Percentiles rank a stretch among this genome's conserved stretches.
These are phyloP conservation scores for Exophiala lecanii-corni DNA, from an alignment of 2,329 filamentous ascomycete genomes.

Conservation along the genomic window DNA sequence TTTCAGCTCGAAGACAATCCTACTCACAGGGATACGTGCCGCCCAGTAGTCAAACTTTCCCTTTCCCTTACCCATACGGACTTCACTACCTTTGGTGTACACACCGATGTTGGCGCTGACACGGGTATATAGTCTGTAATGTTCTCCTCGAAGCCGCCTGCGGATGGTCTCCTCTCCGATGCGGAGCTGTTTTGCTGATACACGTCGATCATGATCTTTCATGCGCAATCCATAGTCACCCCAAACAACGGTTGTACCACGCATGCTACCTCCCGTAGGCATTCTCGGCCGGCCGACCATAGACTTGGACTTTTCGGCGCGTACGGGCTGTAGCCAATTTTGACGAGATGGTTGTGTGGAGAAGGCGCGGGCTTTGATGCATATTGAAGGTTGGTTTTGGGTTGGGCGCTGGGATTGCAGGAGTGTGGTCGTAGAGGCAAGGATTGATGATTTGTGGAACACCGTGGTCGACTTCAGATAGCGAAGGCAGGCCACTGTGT, in stretches of 20 bases:
- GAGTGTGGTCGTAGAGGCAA: slow-evolving; percentile 17
- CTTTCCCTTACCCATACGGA: slow-evolving; percentile 99
- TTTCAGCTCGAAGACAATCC: slow-evolving; percentile 87
- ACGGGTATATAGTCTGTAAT: slow-evolving; percentile 87
- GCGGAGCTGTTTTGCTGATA: slow-evolving; percentile 80
- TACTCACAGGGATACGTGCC: slow-evolving; percentile 79
- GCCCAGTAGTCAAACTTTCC: slow-evolving; percentile 97
- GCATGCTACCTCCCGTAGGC: slow-evolving; percentile 80
- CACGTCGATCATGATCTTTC: slow-evolving; percentile 85
- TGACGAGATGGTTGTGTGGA: slow-evolving; percentile 60
- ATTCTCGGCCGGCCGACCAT: slow-evolving; percentile 83
- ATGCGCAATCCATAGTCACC: slow-evolving; percentile 94
- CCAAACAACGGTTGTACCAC: slow-evolving; percentile 94
- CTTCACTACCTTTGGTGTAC: slow-evolving; percentile 91
- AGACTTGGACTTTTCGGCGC: slow-evolving; percentile 80
- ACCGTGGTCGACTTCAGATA: slow-evolving; percentile 7
- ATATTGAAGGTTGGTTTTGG: slow-evolving; percentile 35
- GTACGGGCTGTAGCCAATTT: slow-evolving; percentile 78
- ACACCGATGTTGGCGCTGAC: slow-evolving; percentile 91
- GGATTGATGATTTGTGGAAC: neutral
- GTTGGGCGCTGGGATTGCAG: slow-evolving; percentile 22
- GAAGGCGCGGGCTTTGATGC: slow-evolving; percentile 54
- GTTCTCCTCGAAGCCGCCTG: slow-evolving; percentile 78
- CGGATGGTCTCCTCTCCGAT: slow-evolving; percentile 93
- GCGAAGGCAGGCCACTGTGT: slow-evolving; percentile 13